Base-by-base conservation (phyloP, 208 protist species). In the Jaenimonas drosophilae region DNA sequence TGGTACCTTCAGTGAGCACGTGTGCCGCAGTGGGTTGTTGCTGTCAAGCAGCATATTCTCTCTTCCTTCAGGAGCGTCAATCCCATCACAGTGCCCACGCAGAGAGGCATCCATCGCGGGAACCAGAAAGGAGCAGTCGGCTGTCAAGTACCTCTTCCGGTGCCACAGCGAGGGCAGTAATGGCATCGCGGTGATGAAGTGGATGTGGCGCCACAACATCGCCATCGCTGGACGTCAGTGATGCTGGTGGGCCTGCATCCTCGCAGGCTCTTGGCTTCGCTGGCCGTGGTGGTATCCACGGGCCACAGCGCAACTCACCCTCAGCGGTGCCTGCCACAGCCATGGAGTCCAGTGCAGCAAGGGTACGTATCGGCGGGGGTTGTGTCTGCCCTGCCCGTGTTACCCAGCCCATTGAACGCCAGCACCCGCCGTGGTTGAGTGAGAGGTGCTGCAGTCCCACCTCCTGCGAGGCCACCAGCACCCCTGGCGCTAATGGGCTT, bases 51-150 rank as follows among this genome's bases (percentile, higher is more conserved):
- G 30, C 14, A n/a, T 34, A 14, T 34, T 34, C 30, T 34, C 30
- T 34, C 14, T 34, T 7, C 30, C 14, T 7, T 7, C 14, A 34
- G 14, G 7, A 7, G 30, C 14, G 7, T 34, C 9, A 24, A 25
- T 11, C 6, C 23, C 23, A 42, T 7, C 37, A 20, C 7, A 25
- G 14, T 17, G 16, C 16, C 37, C 37, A 42, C n/a, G 23, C 37
- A 7, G 14, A 20, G 7, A 42, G 9, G 9, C 14, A 11, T 7
- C 37, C 37, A 17, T 42, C 37, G 7, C 37, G 6, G 7, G 37
- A 42, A 17, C 16, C 37, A 42, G 37, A 42, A 17, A 42, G 16
- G 7, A 42, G 23, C n/a, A n/a, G n/a, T n/a, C n/a, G n/a, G n/a
- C n/a, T n/a, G n/a, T n/a, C n/a, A n/a, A n/a, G n/a, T n/a, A n/a